A percentile compares a stretch with the other conserved stretches of the same genome.
Conservation (phyloP, 2,329 filamentous ascomycete species). For the Apiospora malaysiana region DNA sequence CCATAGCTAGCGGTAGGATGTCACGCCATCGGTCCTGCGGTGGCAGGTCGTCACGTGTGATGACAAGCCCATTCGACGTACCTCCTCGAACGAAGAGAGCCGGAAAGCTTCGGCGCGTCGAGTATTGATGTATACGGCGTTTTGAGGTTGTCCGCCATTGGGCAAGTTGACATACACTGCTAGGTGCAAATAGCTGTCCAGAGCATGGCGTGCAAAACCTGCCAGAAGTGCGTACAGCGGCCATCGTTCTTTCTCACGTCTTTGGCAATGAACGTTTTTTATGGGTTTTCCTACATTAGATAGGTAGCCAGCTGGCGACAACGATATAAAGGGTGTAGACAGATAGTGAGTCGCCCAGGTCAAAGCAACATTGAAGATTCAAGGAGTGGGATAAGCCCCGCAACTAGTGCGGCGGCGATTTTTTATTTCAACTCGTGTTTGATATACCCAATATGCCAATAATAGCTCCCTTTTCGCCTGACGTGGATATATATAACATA, state of each 20-base stretch:
- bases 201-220: not conserved
- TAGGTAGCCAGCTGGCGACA: no score
- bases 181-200: not conserved
- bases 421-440: no score
- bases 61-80: slow-evolving; percentile 40
- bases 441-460: no score
- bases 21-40: slow-evolving; percentile 41
- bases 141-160: not conserved
- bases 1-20: slow-evolving; percentile 38
- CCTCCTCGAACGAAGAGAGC: slow-evolving; percentile 47
- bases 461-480: no score
- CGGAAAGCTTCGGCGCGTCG: slow-evolving; percentile 34
- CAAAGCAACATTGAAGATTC: no score
- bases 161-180: not conserved
- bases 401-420: no score
- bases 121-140: not conserved
- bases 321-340: no score
- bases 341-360: no score
- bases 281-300: no score
- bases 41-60: slow-evolving; percentile 45
- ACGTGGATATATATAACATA: no score
- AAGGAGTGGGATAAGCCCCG: no score
- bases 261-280: no score
- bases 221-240: not conserved
- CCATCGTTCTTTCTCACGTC: not conserved